A percentile compares a stretch with the other conserved stretches of the same genome.
These are phyloP conservation scores for Calonectria henricotiae DNA, from an alignment of 2,329 filamentous ascomycete genomes.

Conservation along the genomic window DNA sequence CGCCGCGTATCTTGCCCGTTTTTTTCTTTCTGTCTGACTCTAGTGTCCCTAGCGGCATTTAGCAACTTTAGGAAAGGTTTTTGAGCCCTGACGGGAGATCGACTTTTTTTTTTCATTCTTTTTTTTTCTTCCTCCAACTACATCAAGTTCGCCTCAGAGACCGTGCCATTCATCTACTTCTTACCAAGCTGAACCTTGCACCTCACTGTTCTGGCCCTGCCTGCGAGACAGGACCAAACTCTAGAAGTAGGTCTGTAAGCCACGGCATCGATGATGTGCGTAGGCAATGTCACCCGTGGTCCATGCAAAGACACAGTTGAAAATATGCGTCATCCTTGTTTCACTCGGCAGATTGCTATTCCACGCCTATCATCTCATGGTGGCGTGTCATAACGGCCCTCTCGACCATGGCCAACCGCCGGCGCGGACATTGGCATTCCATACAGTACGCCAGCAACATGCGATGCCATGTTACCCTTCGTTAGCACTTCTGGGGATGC, in stretches of 20 bases:
- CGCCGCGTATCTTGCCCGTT: not conserved
- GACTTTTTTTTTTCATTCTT: not conserved
- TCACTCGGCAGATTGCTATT: slow-evolving; percentile 37
- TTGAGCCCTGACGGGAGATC: slow-evolving; percentile 23
- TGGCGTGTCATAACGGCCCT: slow-evolving; percentile 43
- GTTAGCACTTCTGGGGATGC: slow-evolving; percentile 27
- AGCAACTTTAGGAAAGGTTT: slow-evolving; percentile 19
- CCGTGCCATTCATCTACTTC: slow-evolving; percentile 25
- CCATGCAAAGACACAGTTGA: slow-evolving; percentile 2
- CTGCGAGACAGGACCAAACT: not conserved
- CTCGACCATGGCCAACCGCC: slow-evolving; percentile 9
- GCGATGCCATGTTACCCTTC: slow-evolving; percentile 26
- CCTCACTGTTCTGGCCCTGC: not conserved
- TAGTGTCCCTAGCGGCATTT: slow-evolving; percentile 7
- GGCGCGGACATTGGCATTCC: not conserved
- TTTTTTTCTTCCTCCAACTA: not conserved
- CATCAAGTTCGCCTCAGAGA: slow-evolving; percentile 6
- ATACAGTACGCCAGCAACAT: slow-evolving; percentile 16
- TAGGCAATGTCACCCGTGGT: not conserved
- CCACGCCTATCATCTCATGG: slow-evolving; percentile 32
- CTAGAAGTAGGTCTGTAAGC: slow-evolving; percentile 5
- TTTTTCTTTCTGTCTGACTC: not conserved
- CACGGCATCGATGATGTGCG: slow-evolving; percentile 7
- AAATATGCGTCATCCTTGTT: slow-evolving; percentile 45
- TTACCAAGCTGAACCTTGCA: slow-evolving; percentile 19